Conservation (phyloP, 371 early-diverging fungal species). For the Rhizopus stolonifer region DNA sequence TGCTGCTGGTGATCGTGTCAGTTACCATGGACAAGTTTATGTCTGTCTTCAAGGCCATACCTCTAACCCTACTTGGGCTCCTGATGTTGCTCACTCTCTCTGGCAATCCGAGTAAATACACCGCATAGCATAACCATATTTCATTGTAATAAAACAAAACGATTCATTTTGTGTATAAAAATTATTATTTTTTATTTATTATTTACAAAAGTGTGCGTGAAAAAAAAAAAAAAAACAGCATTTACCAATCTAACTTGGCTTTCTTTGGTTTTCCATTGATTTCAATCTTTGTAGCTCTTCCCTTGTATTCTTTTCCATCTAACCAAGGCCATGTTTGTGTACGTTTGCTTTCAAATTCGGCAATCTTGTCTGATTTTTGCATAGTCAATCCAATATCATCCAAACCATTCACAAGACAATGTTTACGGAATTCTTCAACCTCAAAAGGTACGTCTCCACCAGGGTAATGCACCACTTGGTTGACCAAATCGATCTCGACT, state of each 20-base stretch:
- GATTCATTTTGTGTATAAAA: too few species aligned
- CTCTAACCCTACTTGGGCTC: slow-evolving; percentile 60
- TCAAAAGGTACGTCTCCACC: slow-evolving; percentile 50
- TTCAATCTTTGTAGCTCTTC: slow-evolving; percentile 36
- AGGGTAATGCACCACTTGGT: slow-evolving; percentile 44
- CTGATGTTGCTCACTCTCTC: slow-evolving; percentile 54
- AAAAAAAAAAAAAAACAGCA: not conserved
- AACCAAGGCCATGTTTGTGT: slow-evolving; percentile 62
- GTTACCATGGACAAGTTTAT: slow-evolving; percentile 51
- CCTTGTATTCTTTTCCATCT: slow-evolving; percentile 53
- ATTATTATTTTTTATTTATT: too few species aligned
- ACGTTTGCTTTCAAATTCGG: slow-evolving; percentile 53
- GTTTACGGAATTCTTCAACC: slow-evolving; percentile 60
- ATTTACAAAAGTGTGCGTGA: not conserved
- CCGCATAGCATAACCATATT: too few species aligned
- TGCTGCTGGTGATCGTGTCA: slow-evolving; percentile 56
- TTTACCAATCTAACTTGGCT: slow-evolving; percentile 52
- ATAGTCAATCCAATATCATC: slow-evolving; percentile 74
- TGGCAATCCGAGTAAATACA: slow-evolving; percentile 52
- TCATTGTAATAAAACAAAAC: too few species aligned
- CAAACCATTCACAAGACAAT: slow-evolving; percentile 65
- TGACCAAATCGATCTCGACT: slow-evolving; percentile 57
- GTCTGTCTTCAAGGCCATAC: slow-evolving; percentile 56
- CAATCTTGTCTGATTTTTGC: slow-evolving; percentile 58
- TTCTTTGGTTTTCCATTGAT: slow-evolving; percentile 27